These are phyloP conservation scores for Gaertneriomyces sp. DNA, from an alignment of 192 early-diverging fungal genomes.

Conservation along the genomic window DNA sequence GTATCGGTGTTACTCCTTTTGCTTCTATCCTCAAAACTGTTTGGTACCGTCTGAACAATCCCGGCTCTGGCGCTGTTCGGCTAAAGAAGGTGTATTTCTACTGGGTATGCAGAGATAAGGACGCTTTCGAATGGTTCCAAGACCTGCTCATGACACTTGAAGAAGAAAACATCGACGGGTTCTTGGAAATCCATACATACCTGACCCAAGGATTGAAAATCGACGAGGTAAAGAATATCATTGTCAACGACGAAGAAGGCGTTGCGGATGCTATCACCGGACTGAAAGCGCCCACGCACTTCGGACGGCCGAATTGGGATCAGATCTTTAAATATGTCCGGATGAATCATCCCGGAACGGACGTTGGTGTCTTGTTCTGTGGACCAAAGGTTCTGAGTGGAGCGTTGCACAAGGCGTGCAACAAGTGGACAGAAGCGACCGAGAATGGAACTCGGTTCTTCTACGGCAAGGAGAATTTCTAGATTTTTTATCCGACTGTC, in stretches of 20 bases:
- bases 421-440: slow-evolving; percentile 59
- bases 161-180: slow-evolving; percentile 67
- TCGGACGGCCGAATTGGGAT: slow-evolving; percentile 78
- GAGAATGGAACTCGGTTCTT: slow-evolving; percentile 68
- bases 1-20: slow-evolving; percentile 83
- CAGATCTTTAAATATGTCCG: slow-evolving; percentile 65
- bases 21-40: slow-evolving; percentile 78
- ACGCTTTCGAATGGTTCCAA: slow-evolving; percentile 85
- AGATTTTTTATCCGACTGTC: neutral
- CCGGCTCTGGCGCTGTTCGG: slow-evolving; percentile 36
- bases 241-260: slow-evolving; percentile 61
- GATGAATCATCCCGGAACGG: slow-evolving; percentile 63
- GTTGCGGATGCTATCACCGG: slow-evolving; percentile 69
- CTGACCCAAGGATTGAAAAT: slow-evolving; percentile 65
- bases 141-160: slow-evolving; percentile 77
- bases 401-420: slow-evolving; percentile 59
- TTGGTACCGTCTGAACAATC: slow-evolving; percentile 67
- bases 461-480: slow-evolving; percentile 59
- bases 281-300: slow-evolving; percentile 68
- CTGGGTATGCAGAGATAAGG: slow-evolving; percentile 80
- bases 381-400: slow-evolving; percentile 70
- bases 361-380: slow-evolving; percentile 86
- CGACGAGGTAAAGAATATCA: slow-evolving; percentile 65
- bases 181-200: slow-evolving; percentile 78
- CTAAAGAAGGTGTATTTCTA: slow-evolving; percentile 84